phyloP scores from a whole-genome alignment of 176 grass and related monocot species.

The Thinopyrum elongatum region DNA sequence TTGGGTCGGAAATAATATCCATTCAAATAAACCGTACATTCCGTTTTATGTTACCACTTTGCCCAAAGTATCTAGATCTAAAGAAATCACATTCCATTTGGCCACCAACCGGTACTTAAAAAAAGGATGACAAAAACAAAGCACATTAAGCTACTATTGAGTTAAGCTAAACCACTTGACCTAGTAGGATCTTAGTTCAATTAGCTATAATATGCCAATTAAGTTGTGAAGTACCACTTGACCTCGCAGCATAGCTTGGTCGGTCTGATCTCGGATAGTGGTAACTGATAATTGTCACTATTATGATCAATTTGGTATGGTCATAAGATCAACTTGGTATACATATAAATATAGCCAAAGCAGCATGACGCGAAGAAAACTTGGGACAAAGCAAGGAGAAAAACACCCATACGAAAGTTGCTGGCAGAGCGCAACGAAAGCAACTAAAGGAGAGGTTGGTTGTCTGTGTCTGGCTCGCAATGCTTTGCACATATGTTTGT shows the following conservation, averaged over 20 bases:
- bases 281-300: not conserved
- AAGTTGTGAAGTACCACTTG: too few relatives aligned
- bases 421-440: constrained; percentile 47
- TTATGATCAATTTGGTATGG: not conserved
- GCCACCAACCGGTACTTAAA: too few relatives aligned
- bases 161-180: too few relatives aligned
- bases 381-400: constrained; percentile 1
- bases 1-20: too few relatives aligned
- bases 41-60: too few relatives aligned
- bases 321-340: not conserved
- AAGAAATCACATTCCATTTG: too few relatives aligned
- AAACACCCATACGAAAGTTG: constrained; percentile 25
- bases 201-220: too few relatives aligned
- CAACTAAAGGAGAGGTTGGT: constrained; percentile 7
- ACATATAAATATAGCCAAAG: not conserved
- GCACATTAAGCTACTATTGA: too few relatives aligned
- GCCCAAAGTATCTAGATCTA: too few relatives aligned
- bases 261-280: not conserved
- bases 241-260: not conserved
- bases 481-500: not conserved
- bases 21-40: too few relatives aligned
- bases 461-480: not conserved
- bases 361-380: not conserved
- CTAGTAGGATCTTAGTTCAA: too few relatives aligned
- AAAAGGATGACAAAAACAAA: too few relatives aligned